phyloP scores from a whole-genome alignment of 2,329 filamentous ascomycete genomes.

The Nemania diffusa region DNA sequence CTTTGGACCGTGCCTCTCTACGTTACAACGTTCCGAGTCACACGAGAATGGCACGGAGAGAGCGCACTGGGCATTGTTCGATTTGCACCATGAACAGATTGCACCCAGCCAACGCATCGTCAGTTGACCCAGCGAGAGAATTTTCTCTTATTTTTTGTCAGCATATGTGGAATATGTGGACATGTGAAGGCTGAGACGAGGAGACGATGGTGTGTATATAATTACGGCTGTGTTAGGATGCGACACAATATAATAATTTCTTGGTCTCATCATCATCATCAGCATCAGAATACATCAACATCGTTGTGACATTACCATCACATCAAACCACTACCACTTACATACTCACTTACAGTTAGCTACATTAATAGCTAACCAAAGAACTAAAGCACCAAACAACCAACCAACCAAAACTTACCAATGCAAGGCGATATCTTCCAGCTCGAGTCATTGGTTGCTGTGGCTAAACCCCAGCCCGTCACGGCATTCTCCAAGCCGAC shows the following conservation, averaged over 20 bases:
- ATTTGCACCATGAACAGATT: conserved; percentile 8
- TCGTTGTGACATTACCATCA: conserved; percentile 25
- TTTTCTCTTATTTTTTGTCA: neutral
- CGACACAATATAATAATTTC: conserved; percentile 14
- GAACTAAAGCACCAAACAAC: conserved; percentile 28
- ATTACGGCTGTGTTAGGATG: conserved; percentile 15
- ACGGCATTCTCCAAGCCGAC: conserved; percentile 18
- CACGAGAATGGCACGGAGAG: conserved; percentile 31
- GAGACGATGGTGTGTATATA: conserved; percentile 27
- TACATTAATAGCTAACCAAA: conserved; percentile 16
- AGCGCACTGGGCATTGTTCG: conserved; percentile 4
- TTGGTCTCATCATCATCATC: conserved; percentile 26
- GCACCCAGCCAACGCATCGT: conserved; percentile 17
- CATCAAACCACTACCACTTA: conserved; percentile 15
- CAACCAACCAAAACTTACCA: conserved; percentile 17
- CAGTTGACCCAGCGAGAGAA: conserved; percentile 24
- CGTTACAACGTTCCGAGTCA: conserved; percentile 5
- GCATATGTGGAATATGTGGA: conserved; percentile 11
- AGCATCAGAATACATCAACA: conserved; percentile 21
- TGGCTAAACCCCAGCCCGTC: conserved; percentile 22
- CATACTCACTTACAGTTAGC: conserved; percentile 14
- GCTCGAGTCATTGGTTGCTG: conserved; percentile 39
- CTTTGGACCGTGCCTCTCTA: conserved; percentile 14
- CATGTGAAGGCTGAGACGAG: neutral
- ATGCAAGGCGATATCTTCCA: conserved; percentile 49